Evolutionary conservation across 2,329 filamentous ascomycete genomes (phyloP), one percentile per base, ranked within the genome.

Genomic region (Pseudopyrenochaeta lycopersici): DNA sequence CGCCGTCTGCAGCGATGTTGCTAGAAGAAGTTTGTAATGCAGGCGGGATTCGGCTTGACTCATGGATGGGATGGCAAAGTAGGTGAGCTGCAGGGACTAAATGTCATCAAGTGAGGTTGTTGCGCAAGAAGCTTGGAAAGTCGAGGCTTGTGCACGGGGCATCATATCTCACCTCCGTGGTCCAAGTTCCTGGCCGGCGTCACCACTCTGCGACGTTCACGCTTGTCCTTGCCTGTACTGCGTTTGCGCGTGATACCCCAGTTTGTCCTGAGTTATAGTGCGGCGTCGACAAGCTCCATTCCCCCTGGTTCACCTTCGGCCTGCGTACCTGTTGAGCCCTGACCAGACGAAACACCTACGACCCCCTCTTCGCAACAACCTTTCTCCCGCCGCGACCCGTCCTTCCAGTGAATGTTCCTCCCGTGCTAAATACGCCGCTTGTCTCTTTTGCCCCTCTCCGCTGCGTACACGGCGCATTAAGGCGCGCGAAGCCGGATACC

Each of bases 261-360:
- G 35, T 44, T 21, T 15, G 11, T 40, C 36, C 39, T 49, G 23
- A 14, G 18, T 41, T 21, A 20, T 46, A 4, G 46, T 40, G 42
- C 50, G 15, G 18, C 41, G 27, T 14, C 35, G 21, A 32, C 41
- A 11, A 35, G 41, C 42, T 44, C 31, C 42, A 18, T 49, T 45
- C 46, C 46, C 29, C 32, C 42, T 48, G 23, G 41, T 4, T 50
- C 52, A 39, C 15, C 32, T 43, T 31, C 39, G 40, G 32, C 47
- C 30, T 35, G 33, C 46, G 18, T 45, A 21, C 52, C 44, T 42
- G 31, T 30, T 27, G 40, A 43, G 29, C 50, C 41, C 36, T 43
- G 43, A 46, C 29, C 30, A 52, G 46, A 46, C 55, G 55, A 58
- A 58, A 58, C 55, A 42, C 54, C 27, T 36, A 35, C 54, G 32